These are phyloP conservation scores for Penicillium bovifimosum DNA, from an alignment of 495 filamentous ascomycete species.

Conservation along the genomic window DNA sequence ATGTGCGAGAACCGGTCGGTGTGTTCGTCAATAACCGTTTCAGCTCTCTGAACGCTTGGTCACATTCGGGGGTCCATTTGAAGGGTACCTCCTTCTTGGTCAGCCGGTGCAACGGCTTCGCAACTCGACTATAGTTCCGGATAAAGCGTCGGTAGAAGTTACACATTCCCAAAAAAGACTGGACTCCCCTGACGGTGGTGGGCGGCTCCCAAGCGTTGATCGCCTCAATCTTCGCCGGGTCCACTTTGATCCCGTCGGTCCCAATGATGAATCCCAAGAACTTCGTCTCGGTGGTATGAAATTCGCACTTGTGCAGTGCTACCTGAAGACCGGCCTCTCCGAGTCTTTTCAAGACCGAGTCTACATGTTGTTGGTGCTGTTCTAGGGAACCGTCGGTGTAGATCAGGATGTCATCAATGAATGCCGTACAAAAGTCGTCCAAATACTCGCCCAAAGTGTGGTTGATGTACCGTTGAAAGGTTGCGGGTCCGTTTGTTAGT, in stretches of 20 bases:
- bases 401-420: background rate
- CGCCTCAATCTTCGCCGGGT: slow-evolving; percentile 15
- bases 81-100: no score
- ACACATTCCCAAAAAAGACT: slow-evolving; percentile 25
- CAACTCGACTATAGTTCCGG: slow-evolving; percentile 15
- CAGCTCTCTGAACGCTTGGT: slow-evolving; percentile 2
- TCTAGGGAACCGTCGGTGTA: background rate
- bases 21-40: slow-evolving; percentile 4
- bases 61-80: no score
- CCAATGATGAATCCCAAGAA: background rate
- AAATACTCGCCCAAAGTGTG: background rate
- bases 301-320: slow-evolving; percentile 25
- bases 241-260: slow-evolving; percentile 15
- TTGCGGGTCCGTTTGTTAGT: slow-evolving; percentile 8
- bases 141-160: slow-evolving; percentile 33
- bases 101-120: slow-evolving; percentile 3
- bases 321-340: slow-evolving; percentile 7
- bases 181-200: no score
- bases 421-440: background rate
- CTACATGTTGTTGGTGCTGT: background rate
- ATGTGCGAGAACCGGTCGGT: slow-evolving; percentile 8
- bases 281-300: slow-evolving; percentile 14
- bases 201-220: no score
- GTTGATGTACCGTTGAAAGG: slow-evolving; percentile 3
- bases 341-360: background rate